Conservation (phyloP, 2,329 filamentous ascomycete genomes). For the Cladosporium sp. region DNA sequence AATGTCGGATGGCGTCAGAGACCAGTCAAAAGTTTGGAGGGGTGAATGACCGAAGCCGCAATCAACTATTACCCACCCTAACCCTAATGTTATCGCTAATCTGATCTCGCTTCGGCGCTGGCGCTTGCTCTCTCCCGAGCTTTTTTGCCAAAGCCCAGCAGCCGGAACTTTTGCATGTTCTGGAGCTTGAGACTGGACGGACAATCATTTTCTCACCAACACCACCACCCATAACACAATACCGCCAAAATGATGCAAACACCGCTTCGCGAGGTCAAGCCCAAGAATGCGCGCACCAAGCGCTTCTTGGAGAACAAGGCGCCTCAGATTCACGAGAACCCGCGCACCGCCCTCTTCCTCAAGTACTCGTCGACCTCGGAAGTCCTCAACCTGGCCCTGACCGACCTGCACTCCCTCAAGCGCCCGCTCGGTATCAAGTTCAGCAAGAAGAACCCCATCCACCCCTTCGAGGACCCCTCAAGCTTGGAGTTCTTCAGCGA, state of each 20-base stretch:
- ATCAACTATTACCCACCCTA: background rate
- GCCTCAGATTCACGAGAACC: slow-evolving; percentile 84
- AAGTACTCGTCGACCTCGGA: slow-evolving; percentile 84
- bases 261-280: slow-evolving; percentile 60
- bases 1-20: slow-evolving; percentile 1
- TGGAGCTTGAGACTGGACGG: slow-evolving; percentile 1
- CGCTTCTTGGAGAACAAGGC: slow-evolving; percentile 90
- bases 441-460: slow-evolving; percentile 93
- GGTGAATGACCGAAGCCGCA: background rate
- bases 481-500: slow-evolving; percentile 93
- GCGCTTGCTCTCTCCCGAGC: background rate
- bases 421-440: slow-evolving; percentile 85
- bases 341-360: slow-evolving; percentile 86
- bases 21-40: slow-evolving; percentile 9
- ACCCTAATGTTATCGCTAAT: background rate
- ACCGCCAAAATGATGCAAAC: slow-evolving; percentile 27
- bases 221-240: background rate
- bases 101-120: slow-evolving; percentile 2
- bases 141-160: background rate
- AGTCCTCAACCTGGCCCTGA: slow-evolving; percentile 77
- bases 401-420: slow-evolving; percentile 81
- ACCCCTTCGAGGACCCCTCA: slow-evolving; percentile 86
- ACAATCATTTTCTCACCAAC: background rate
- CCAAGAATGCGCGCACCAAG: slow-evolving; percentile 86
- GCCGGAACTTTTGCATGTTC: slow-evolving; percentile 2